Percentiles rank a stretch among this genome's conserved stretches.
Evolutionary conservation across 768 basidiomycete species (phyloP).

Genomic region (Macrolepiota dolichaula): DNA sequence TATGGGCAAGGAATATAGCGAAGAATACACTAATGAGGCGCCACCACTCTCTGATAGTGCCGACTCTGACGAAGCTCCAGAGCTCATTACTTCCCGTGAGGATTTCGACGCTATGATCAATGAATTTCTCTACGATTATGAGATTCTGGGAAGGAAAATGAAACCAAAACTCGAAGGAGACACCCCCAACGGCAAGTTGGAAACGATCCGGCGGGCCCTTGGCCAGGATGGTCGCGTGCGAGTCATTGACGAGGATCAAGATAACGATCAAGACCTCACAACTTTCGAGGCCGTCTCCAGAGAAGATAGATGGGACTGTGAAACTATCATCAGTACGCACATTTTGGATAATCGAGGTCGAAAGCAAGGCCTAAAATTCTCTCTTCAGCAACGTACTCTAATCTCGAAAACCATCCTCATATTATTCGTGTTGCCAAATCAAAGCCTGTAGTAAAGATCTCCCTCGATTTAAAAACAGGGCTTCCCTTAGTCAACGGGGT

Average conservation of each 20-base stretch:
- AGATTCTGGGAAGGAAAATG: conserved; percentile 86
- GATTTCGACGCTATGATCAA: conserved; percentile 92
- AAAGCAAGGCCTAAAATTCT: conserved; percentile 7
- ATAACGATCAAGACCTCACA: conserved; percentile 40
- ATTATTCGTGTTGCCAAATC: conserved; percentile 69
- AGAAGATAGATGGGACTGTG: conserved; percentile 91
- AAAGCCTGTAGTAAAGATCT: conserved; percentile 58
- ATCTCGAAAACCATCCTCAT: conserved; percentile 94
- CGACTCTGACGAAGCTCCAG: conserved; percentile 55
- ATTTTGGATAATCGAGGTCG: neutral
- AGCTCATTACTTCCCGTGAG: conserved; percentile 75
- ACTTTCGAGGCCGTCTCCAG: conserved; percentile 50
- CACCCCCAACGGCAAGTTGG: conserved; percentile 74
- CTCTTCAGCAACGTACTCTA: conserved; percentile 87
- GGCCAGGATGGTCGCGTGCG: conserved; percentile 64
- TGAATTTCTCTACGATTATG: conserved; percentile 90
- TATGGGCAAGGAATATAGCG: conserved; percentile 79
- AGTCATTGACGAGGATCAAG: conserved; percentile 39
- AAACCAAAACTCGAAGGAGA: conserved; percentile 71
- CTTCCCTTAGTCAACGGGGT: conserved; percentile 49
- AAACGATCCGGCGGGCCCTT: conserved; percentile 73
- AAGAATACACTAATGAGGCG: conserved; percentile 42
- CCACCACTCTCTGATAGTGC: conserved; percentile 23
- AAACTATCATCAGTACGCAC: conserved; percentile 86
- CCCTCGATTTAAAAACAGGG: conserved; percentile 73